These are phyloP conservation scores for Eucalyptus pumila DNA, from an alignment of 345 rosid genomes.

Conservation along the genomic window DNA sequence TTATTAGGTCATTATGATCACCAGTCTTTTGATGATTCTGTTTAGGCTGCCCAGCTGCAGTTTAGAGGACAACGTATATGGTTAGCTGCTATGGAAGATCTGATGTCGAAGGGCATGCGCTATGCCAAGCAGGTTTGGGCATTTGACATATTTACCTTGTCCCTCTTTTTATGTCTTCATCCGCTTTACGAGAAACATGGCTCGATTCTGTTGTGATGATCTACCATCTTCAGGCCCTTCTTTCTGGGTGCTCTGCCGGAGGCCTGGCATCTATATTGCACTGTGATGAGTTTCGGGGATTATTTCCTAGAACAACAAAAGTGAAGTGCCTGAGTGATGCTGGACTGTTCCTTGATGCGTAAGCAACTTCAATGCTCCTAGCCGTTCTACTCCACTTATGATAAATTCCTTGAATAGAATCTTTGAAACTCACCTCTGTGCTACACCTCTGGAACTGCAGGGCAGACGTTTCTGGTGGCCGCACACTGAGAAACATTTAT, in stretches of 20 bases:
- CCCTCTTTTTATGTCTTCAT: not conserved
- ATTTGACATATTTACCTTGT: not conserved
- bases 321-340: constrained; percentile 98
- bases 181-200: not conserved
- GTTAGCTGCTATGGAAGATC: constrained; percentile 71
- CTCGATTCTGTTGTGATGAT: not conserved
- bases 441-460: constrained; percentile 18
- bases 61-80: constrained; percentile 98
- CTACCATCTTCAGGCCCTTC: constrained; percentile 53
- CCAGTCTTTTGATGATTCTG: not conserved
- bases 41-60: constrained; percentile 71
- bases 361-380: not conserved
- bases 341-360: constrained; percentile 92
- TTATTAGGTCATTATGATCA: not conserved
- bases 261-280: constrained; percentile 87
- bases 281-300: constrained; percentile 71
- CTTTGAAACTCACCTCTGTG: not conserved
- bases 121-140: constrained; percentile 57
- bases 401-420: not conserved
- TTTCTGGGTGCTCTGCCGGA: constrained; percentile 97
- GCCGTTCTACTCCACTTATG: not conserved
- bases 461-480: constrained; percentile 80
- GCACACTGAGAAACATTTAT: constrained; percentile 56
- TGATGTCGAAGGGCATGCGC: constrained; percentile 82
- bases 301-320: constrained; percentile 45